Percentiles rank a stretch among this genome's conserved stretches.
Conservation (phyloP, 441 rosid species). For the Aleurites moluccanus region DNA sequence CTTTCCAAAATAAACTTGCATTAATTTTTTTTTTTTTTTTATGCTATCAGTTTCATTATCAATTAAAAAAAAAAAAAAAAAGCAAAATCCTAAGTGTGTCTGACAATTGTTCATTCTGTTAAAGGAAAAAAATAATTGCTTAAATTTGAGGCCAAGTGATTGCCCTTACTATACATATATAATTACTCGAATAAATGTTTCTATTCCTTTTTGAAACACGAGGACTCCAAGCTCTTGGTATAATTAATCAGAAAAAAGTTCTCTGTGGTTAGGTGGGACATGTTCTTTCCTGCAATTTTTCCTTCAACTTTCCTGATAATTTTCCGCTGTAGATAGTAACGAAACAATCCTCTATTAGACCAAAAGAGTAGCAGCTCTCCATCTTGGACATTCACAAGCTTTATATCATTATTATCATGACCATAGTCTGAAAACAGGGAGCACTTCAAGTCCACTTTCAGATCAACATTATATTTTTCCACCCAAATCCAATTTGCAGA, state of each 20-base stretch:
- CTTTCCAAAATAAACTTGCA: no score
- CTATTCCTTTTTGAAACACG: background rate
- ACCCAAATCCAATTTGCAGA: background rate
- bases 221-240: background rate
- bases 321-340: background rate
- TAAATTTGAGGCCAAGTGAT: no score
- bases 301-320: background rate
- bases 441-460: background rate
- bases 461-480: no score
- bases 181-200: no score
- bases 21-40: no score
- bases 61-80: no score
- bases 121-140: no score
- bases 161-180: no score
- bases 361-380: slow-evolving; percentile 4
- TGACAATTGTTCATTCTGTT: no score
- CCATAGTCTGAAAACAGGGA: background rate
- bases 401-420: background rate
- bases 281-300: background rate
- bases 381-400: background rate
- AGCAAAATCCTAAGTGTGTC: no score
- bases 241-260: background rate
- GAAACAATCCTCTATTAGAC: background rate
- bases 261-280: background rate
- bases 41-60: no score